A percentile compares a stretch with the other conserved stretches of the same genome.
Evolutionary conservation across 2,329 filamentous ascomycete species (phyloP).

Genomic region (Stachybotrys chlorohalonatus): DNA sequence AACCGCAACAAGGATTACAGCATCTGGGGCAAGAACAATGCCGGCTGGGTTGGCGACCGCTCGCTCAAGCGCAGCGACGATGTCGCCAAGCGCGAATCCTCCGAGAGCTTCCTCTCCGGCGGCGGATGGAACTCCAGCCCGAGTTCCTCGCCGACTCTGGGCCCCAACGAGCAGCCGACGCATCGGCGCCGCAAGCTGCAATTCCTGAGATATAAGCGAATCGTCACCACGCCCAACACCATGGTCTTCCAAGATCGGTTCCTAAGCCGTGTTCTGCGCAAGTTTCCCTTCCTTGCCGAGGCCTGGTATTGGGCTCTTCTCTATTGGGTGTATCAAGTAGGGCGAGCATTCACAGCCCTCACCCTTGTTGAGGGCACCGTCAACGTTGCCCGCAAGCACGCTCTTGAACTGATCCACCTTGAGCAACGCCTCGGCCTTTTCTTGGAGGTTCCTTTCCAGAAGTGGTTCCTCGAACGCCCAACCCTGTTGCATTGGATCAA

Average conservation of each 20-base stretch:
- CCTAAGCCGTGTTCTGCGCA: conserved; percentile 45
- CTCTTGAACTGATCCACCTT: conserved; percentile 56
- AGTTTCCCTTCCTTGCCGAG: conserved; percentile 64
- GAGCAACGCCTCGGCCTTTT: conserved; percentile 58
- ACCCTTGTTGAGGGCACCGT: conserved; percentile 61
- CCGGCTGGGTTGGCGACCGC: conserved; percentile 9
- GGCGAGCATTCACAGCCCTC: conserved; percentile 61
- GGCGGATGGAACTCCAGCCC: background rate
- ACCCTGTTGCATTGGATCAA: conserved; percentile 60
- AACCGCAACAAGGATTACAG: conserved; percentile 31
- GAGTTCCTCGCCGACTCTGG: conserved; percentile 16
- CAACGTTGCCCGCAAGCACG: conserved; percentile 58
- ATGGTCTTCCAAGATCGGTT: conserved; percentile 21
- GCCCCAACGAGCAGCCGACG: conserved; percentile 15
- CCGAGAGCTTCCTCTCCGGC: conserved; percentile 12
- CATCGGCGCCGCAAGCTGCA: conserved; percentile 23
- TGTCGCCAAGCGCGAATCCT: conserved; percentile 13
- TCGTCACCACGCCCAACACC: conserved; percentile 22
- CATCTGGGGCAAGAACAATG: conserved; percentile 14
- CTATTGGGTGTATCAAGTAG: conserved; percentile 72
- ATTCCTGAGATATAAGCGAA: conserved; percentile 19
- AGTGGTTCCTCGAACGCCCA: conserved; percentile 39
- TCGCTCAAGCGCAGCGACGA: conserved; percentile 21
- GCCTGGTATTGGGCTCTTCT: conserved; percentile 71
- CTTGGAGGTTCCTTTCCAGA: conserved; percentile 54